Base-by-base conservation (phyloP, 2,329 filamentous ascomycete genomes). In the Cryoendolithus antarcticus region DNA sequence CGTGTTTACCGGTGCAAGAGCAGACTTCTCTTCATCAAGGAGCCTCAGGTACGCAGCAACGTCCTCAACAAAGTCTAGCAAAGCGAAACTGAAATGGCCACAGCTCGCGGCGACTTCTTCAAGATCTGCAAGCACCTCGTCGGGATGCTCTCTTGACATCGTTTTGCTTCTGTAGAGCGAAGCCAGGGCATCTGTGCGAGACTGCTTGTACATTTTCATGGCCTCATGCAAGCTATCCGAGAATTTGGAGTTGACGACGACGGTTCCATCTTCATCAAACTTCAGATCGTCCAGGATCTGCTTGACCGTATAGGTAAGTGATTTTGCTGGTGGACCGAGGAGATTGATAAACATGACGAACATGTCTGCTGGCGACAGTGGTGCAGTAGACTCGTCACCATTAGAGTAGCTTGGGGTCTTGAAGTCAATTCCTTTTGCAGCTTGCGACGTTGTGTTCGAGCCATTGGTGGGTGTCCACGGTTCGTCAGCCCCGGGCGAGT, bases 51-150 rank as follows among this genome's bases (percentile, higher is more conserved):
- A 89, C 8, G 74, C 74, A 48, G 84, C 77, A 64, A 93, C 82
- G 55, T 95, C 86, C 55, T 93, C 84, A 0, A 86, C 88, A 54
- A 96, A 89, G 49, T 91, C 83, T 46, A 91, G 75, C 19, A 98
- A 67, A 32, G 83, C 93, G 57, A 91, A 95, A 55, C 84, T 89
- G 56, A 96, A 98, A 61, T 96, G 88, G 0, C 91, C 89, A 54
- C 91, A 98, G 41, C 88, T 93, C n/a, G 91, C 89, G 30, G 89
- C 88, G 8, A 96, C 88, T 60, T 98, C 91, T 58, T 98, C 91
- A 42, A 94, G 86, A 58, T 96, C 91, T 2, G 89, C 91, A 55
- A 93, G 81, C 6, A 89, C 72, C 45, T 82, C 81, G 11, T 34
- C 37, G 29, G 10, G 38, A 38, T 11, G 37, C 32, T 9, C 45